Evolutionary conservation across 202 grass and related monocot species (phyloP), one percentile per base, ranked within the genome.

Genomic region (Cymbopogon flexuosus): DNA sequence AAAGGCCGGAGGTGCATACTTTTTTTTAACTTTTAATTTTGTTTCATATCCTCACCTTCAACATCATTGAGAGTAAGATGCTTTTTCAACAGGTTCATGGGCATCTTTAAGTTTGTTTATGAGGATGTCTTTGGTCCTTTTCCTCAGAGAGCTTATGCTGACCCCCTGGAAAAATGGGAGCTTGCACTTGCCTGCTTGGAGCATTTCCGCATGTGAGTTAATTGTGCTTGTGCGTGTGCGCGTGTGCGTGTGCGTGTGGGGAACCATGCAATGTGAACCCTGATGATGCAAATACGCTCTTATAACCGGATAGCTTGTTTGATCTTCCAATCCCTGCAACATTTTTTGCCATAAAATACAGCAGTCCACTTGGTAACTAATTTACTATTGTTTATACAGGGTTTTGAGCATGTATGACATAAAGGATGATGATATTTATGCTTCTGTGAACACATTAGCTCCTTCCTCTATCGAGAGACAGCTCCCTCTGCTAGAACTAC

Each of bases 81-180:
- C 27, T 82, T 76, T 65, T 63, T 34, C 41, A 71, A 72, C 81
- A 98, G 92, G 63, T 98, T 98, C 83, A 75, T 94, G 77, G 95
- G 90, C 59, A 97, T 97, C 77, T 97, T 94, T 73, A 97, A 87
- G 78, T 97, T 97, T 88, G 90, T 97, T 62, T 94, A 94, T 86
- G 92, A 97, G 66, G 87, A 97, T 74, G 95, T 98, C 41, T 98
- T 94, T 76, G 92, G 89, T 76, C 88, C 90, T 84, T 98, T 98
- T 76, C 90, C 90, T 66, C 95, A 98, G 73, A 94, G 95, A 73
- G 95, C 95, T 65, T 98, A 98, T 43, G 80, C 79, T 33, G 88
- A 98, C 72, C 86, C 90, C 68, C 79, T 47, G 81, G 95, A 98
- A 75, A 98, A 98, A 90, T 98, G 95, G 92, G 88, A 98, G 80